Evolutionary conservation across 352 stramenopile genomes (phyloP).

Genomic region (Thalassiosira ordinaria): DNA sequence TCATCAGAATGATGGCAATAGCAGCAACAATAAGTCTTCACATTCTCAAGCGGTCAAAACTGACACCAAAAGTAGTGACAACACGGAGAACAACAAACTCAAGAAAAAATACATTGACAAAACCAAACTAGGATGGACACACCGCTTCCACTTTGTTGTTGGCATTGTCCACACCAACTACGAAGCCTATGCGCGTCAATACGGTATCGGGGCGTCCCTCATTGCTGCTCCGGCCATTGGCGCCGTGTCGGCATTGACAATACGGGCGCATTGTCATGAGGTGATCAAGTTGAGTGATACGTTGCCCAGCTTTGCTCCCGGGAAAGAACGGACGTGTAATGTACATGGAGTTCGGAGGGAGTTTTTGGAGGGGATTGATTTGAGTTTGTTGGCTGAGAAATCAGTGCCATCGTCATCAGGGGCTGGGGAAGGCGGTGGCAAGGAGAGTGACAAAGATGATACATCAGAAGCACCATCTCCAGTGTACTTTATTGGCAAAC

Average conservation of each 20-base stretch:
- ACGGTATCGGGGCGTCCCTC: background rate
- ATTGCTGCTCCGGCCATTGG: slow-evolving; percentile 65
- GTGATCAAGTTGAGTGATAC: slow-evolving; percentile 74
- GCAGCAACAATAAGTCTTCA: no score
- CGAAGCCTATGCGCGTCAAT: background rate
- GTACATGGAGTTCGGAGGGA: slow-evolving; percentile 76
- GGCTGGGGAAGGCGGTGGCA: no score
- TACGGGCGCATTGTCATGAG: slow-evolving; percentile 83
- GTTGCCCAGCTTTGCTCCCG: slow-evolving; percentile 66
- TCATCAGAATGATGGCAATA: no score
- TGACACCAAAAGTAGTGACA: no score
- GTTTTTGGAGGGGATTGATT: background rate
- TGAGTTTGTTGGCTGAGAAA: background rate
- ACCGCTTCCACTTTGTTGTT: slow-evolving; percentile 1
- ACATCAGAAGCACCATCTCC: no score
- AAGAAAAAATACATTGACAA: background rate
- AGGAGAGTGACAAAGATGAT: no score
- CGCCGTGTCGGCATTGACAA: slow-evolving; percentile 79
- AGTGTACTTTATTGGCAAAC: no score
- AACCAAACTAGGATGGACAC: background rate
- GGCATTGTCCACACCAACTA: slow-evolving; percentile 11
- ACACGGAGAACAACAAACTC: background rate
- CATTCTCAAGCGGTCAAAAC: no score
- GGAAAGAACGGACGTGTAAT: slow-evolving; percentile 74
- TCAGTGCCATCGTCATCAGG: slow-evolving; percentile 9